Percentiles rank a stretch among this genome's conserved stretches.
Conservation (phyloP, 2,329 filamentous ascomycete genomes). For the Penicillium hordei region DNA sequence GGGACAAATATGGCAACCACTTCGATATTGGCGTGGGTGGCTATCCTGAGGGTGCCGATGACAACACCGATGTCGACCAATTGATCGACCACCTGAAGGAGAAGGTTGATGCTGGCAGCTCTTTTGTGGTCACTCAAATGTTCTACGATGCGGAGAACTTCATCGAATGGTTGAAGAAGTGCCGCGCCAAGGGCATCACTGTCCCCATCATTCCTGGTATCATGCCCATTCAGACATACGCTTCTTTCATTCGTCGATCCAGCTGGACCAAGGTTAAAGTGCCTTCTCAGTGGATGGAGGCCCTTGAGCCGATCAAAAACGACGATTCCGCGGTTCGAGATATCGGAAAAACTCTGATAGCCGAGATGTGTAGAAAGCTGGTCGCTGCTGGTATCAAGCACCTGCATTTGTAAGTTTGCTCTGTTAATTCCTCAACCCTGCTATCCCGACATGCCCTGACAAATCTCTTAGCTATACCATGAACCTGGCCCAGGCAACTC, state of each 20-base stretch:
- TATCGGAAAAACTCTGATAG: conserved; percentile 81
- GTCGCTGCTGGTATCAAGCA: conserved; percentile 79
- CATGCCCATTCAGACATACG: conserved; percentile 94
- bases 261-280: conserved; percentile 88
- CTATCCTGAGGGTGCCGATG: conserved; percentile 93
- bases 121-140: conserved; percentile 98
- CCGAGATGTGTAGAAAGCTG: conserved; percentile 85
- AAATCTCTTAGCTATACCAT: conserved; percentile 74
- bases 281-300: conserved; percentile 75
- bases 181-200: conserved; percentile 78
- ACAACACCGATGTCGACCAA: conserved; percentile 80
- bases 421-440: background rate
- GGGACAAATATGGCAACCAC: conserved; percentile 75
- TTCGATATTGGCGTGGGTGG: conserved; percentile 98
- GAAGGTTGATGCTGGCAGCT: conserved; percentile 90
- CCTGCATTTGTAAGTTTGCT: conserved; percentile 70
- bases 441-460: background rate
- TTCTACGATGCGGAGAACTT: conserved; percentile 99
- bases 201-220: conserved; percentile 83
- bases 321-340: conserved; percentile 91
- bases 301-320: conserved; percentile 90
- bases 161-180: conserved; percentile 82
- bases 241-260: conserved; percentile 83
- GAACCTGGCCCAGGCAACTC: conserved; percentile 93
- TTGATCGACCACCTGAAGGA: conserved; percentile 93